phyloP scores from a whole-genome alignment of 306 rosid genomes.

The Quercus cerris region DNA sequence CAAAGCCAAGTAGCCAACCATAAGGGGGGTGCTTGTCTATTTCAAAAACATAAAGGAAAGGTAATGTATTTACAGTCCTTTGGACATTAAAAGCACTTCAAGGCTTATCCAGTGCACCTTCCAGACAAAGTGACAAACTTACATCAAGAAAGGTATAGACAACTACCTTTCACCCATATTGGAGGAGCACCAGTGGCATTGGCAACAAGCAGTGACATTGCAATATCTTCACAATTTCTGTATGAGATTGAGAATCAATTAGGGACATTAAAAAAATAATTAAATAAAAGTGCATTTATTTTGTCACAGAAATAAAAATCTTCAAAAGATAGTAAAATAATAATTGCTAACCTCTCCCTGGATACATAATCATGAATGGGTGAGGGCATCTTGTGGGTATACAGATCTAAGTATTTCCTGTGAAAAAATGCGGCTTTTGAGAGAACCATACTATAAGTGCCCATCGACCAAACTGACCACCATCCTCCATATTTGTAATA shows the following conservation, averaged over 20 bases:
- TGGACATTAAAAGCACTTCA: not conserved
- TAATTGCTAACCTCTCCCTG: slow-evolving; percentile 36
- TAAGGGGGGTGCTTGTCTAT: not conserved
- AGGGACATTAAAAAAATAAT: slow-evolving; percentile 1
- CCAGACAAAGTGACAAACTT: not conserved
- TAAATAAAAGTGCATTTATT: not conserved
- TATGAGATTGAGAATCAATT: slow-evolving; percentile 1
- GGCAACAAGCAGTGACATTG: slow-evolving; percentile 56
- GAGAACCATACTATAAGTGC: slow-evolving; percentile 61
- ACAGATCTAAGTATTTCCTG: slow-evolving; percentile 52
- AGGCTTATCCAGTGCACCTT: not conserved
- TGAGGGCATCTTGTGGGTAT: slow-evolving; percentile 33
- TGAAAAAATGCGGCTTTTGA: slow-evolving; percentile 66
- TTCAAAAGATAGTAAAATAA: not conserved
- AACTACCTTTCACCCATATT: slow-evolving; percentile 58
- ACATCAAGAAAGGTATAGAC: not conserved
- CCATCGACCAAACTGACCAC: slow-evolving; percentile 74
- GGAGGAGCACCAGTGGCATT: slow-evolving; percentile 55
- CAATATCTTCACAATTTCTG: slow-evolving; percentile 64
- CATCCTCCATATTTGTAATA: slow-evolving; percentile 57
- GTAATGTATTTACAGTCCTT: not conserved
- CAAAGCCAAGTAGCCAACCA: not conserved
- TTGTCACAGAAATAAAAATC: not conserved
- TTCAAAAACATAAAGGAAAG: not conserved
- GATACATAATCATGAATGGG: slow-evolving; percentile 47